These are phyloP conservation scores for Mycosphaerelloides madeirae DNA, from an alignment of 2,329 filamentous ascomycete species.

Conservation along the genomic window DNA sequence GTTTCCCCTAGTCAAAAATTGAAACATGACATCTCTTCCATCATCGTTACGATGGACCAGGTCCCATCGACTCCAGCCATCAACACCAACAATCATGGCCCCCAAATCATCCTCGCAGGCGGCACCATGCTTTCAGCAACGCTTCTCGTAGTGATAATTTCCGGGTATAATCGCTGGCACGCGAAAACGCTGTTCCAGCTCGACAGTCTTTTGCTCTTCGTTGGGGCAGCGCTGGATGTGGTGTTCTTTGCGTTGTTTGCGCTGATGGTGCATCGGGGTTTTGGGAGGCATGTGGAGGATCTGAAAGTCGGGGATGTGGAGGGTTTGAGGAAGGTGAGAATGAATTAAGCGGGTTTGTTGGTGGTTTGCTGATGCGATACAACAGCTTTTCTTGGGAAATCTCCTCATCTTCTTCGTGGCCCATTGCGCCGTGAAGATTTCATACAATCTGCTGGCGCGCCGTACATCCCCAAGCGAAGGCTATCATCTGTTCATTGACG, in stretches of 20 bases:
- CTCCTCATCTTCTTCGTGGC: slow-evolving; percentile 2
- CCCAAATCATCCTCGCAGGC: slow-evolving; percentile 8
- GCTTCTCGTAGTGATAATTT: slow-evolving; percentile 4
- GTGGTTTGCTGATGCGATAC: not conserved
- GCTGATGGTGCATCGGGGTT: slow-evolving; percentile 1
- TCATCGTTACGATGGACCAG: not conserved
- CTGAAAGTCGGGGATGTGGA: not conserved
- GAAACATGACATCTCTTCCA: no score
- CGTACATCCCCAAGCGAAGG: slow-evolving; percentile 5
- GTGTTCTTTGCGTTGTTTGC: slow-evolving; percentile 4
- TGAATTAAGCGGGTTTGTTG: no score
- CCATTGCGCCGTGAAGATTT: slow-evolving; percentile 3
- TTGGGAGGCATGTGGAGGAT: slow-evolving; percentile 1
- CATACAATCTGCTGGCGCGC: slow-evolving; percentile 9
- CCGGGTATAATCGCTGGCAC: slow-evolving; percentile 5
- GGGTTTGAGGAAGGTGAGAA: not conserved
- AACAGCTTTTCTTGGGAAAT: not conserved
- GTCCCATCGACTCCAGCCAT: slow-evolving; percentile 1
- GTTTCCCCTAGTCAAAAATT: no score
- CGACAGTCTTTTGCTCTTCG: slow-evolving; percentile 3
- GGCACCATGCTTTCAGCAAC: slow-evolving; percentile 6
- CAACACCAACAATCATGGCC: slow-evolving; percentile 9
- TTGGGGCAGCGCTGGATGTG: not conserved
- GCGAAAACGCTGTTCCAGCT: slow-evolving; percentile 6
- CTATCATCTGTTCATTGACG: slow-evolving; percentile 1